Evolutionary conservation across 2,329 filamentous ascomycete genomes (phyloP), one percentile per base, ranked within the genome.

Genomic region (Aspergillus viridinutans): DNA sequence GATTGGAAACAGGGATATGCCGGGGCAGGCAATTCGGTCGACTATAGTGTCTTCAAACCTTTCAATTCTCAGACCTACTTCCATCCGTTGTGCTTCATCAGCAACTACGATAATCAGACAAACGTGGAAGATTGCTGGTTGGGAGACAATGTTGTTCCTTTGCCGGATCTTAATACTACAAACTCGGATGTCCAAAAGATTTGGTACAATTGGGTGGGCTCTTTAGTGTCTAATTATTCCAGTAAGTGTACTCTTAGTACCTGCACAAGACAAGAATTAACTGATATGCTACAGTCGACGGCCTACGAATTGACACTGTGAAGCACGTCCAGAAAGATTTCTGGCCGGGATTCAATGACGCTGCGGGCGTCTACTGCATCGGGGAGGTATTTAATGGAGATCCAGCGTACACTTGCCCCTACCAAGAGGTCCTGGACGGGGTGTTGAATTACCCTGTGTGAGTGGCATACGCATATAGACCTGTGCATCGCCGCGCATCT

Each of bases 101-200:
- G 56, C 17, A 67, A 87, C 68, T 86, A 85, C 71, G 66, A 70
- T 40, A 72, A 86, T 66, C 75, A 83, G 60, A 75, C 68, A 1
- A 75, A 71, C 21, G 67, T 71, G 2, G 67, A 73, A 48, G 45
- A 71, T 17, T 88, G 85, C 74, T 83, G 81, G 81, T 72, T 81
- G 20, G 81, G 80, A 21, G 78, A 80, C 57, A 75, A 74, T n/a
- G 78, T 76, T 17, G 79, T 83, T n/a, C 76, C 79, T 0, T 80
- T 90, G 0, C 84, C 86, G 0, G 86, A 90, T 61, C 69, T 89
- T 12, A 74, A 83, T 55, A 89, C 86, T 0, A 78, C 81, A 45
- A 74, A 77, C 29, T 53, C 72, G 0, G 69, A 70, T 1, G 81
- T 89, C 9, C 76, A 79, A 26, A 67, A 68, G 17, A 72, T 82